Base-by-base conservation (phyloP, 352 stramenopile species). In the Globisporangium spinosum region DNA sequence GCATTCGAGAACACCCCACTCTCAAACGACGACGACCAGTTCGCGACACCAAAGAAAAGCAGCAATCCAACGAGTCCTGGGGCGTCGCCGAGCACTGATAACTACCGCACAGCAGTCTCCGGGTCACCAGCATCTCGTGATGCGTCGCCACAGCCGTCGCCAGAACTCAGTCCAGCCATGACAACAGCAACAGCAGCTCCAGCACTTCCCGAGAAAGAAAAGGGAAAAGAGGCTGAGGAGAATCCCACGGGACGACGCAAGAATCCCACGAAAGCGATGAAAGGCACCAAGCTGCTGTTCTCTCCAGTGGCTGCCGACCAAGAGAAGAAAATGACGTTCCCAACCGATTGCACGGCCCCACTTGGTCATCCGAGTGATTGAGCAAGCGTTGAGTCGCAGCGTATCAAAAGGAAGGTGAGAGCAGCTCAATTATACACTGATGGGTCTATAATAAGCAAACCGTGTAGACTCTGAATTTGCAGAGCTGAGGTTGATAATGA, bases 241-340 rank as follows among this genome's bases (percentile, higher is more conserved):
- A 54, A 62, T 9, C 23, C 51, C 17, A 22, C 23, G 1, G 10
- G 17, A 20, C 63, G 25, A 35, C 76, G 67, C 40, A 75, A 64
- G 58, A 71, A 73, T 17, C 70, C 69, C 0, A 55, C 74, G 40
- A 75, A 73, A 57, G 72, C 60, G 13, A 68, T 57, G 25, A 55
- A 80, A 67, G 77, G 68, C 5, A 62, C 75, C n/a, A 80, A 83
- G 54, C 25, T 85, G 51, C 71, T 83, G 9, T 82, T 82, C 40
- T 85, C 77, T 0, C 78, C 77, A 1, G 64, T 85, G 56, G 75
- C 73, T 35, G 64, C 81, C 43, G 69, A 74, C 17, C 32, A 70
- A 23, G 63, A 57, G 20, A 57, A 56, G 20, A 77, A 74, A 29
- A 67, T 72, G 34, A 32, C 59, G 22, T 67, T 68, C 17, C 25